Evolutionary conservation across 2,329 filamentous ascomycete genomes (phyloP).

Genomic region (Aspergillus flavus): DNA sequence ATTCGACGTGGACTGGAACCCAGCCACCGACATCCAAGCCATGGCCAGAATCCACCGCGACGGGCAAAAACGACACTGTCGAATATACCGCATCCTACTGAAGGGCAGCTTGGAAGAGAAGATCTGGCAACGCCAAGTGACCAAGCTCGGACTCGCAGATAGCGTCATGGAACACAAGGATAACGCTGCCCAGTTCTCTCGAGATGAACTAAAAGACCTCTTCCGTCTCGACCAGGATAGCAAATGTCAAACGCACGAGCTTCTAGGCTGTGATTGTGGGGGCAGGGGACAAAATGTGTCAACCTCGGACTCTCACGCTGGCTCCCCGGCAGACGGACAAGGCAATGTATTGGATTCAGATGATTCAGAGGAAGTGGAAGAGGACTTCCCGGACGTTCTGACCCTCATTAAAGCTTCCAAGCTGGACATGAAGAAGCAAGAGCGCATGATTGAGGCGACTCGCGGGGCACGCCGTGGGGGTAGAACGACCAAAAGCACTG

Average conservation of each 20-base stretch:
- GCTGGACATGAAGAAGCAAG: conserved; percentile 40
- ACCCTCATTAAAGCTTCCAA: conserved; percentile 45
- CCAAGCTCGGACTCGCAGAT: conserved; percentile 70
- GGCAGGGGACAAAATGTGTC: conserved; percentile 50
- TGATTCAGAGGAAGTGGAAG: conserved; percentile 19
- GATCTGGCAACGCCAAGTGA: conserved; percentile 73
- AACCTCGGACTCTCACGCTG: background rate
- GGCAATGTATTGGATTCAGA: conserved; percentile 6
- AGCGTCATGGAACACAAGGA: conserved; percentile 71
- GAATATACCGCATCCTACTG: conserved; percentile 70
- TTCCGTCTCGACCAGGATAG: conserved; percentile 66
- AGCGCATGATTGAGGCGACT: conserved; percentile 25
- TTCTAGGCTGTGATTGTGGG: conserved; percentile 65
- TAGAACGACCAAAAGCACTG: background rate
- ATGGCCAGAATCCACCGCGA: conserved; percentile 76
- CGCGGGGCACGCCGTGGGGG: background rate
- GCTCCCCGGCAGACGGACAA: conserved; percentile 4
- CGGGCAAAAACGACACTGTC: conserved; percentile 68
- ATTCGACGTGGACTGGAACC: conserved; percentile 78
- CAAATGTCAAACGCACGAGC: conserved; percentile 68
- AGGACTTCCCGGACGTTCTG: conserved; percentile 33
- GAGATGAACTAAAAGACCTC: conserved; percentile 66
- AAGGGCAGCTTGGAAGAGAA: conserved; percentile 73
- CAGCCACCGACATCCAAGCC: conserved; percentile 71
- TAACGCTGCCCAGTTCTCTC: conserved; percentile 62